Evolutionary conservation across 495 filamentous ascomycete species (phyloP), one percentile per base, ranked within the genome.

Genomic region (Aspergillus leporis): DNA sequence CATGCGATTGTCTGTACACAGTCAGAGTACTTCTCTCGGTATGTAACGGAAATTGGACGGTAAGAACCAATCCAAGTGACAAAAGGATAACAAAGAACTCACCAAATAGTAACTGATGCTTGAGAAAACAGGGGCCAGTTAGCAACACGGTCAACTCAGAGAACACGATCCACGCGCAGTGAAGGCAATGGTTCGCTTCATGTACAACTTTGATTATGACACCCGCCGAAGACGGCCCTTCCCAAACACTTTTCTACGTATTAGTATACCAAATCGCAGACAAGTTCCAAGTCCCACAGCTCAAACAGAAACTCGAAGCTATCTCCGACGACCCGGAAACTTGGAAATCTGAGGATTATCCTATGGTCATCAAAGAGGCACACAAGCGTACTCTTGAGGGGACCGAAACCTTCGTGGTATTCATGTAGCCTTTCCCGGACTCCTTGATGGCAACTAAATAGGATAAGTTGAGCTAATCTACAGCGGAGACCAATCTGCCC

Each of bases 231-330:
- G 62, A 63, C 36, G 53, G 55, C 28, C 45, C 41, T 9, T 65
- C 53, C 12, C 46, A 62, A 28, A 49, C 74, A 28, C 36, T 72
- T 5, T 67, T 74, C 56, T 65, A 77, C 53, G 61, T 70, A 21
- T 65, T 67, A n/a, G 63, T 78, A n/a, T 82, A 79, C 51, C 55
- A 70, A 4, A 68, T 78, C 23, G 76, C 71, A 3, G 74, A 80
- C 53, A 79, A 78, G 51, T 79, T 73, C 56, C 61, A 63, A 21
- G 65, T 82, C 5, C 60, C 54, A 0, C 59, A 46, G 13, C 59
- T 82, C 9, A 75, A 78, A 58, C 31, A 63, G 0, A 77, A 72
- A 34, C 81, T 80, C 56, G 56, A 68, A 34, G 41, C 18, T 3
- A 51, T 58, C 8, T 51, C 68, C 0, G 52, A 63, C n/a, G n/a